Evolutionary conservation across 345 rosid genomes (phyloP), one percentile per base, ranked within the genome.

Genomic region (Hevea brasiliensis): DNA sequence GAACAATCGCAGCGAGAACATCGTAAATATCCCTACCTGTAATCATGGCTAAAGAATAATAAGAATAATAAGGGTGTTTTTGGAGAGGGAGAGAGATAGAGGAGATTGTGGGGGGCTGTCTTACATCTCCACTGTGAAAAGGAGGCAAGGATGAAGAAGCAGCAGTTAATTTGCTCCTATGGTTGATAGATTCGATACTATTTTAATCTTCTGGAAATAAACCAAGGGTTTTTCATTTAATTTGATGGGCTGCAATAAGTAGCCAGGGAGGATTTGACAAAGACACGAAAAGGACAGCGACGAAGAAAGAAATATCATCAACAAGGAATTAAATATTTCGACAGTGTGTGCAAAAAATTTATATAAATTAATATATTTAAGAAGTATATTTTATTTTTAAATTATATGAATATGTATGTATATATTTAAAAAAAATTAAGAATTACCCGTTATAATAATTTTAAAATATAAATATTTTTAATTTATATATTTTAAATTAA

Each of bases 1-100:
- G 97, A 35, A 92, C 90, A 71, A 92, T 82, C 5, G 95, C 97
- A 5, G 95, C 90, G 23, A 92, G 86, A 65, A 89, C 97, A 68
- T 89, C 94, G 79, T 91, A 91, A 65, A 91, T 83, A 55, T 91
- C 94, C 72, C 82, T 88, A 17, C 89, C 94, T 13, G 82, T 87
- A 61, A 91, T 91, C 97, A 91, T 91, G 48, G 41, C 15, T 14
- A 47, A 45, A 7, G 47, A 29, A 44, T 47, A 50, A 26, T 56
- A 66, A 48, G 32, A 13, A 32, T 32, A 66, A 35, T 35, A 32
- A 66, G 32, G 1, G 10, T 6, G 20, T 27, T 20, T 7, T 21
- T 11, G 10, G 0, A 6, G 11, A 21, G 26, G 1, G 17, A 8
- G 48, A n/a, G 24, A 47, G 21, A 26, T 45, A 24, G n/a, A 59